Evolutionary conservation across 352 stramenopile genomes (phyloP).

Genomic region (Phytopythium litorale): DNA sequence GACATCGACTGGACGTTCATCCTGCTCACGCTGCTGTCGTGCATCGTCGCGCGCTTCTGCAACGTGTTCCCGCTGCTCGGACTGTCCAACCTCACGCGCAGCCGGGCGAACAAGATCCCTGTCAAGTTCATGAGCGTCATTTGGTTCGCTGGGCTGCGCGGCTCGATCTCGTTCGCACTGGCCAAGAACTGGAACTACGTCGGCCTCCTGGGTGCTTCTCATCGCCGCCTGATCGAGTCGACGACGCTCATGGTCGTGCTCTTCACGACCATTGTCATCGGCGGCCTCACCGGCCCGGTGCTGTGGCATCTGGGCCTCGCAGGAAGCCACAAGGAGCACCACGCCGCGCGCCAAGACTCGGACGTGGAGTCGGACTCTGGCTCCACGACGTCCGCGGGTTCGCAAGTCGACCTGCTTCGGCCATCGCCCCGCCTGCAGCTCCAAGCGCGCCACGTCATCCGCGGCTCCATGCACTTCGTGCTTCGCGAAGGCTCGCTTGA

Average conservation of each 20-base stretch:
- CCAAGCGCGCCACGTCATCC: constrained; percentile 22
- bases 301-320: constrained; percentile 44
- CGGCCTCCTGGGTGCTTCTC: constrained; percentile 54
- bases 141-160: constrained; percentile 92
- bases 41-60: constrained; percentile 62
- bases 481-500: constrained; percentile 28
- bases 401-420: constrained; percentile 9
- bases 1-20: constrained; percentile 85
- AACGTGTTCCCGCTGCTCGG: constrained; percentile 78
- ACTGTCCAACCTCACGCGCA: constrained; percentile 67
- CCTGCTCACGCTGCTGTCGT: constrained; percentile 63
- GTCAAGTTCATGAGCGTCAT: constrained; percentile 82
- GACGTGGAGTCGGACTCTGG: constrained; percentile 39
- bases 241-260: constrained; percentile 87
- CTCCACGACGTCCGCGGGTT: constrained; percentile 25
- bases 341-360: constrained; percentile 15
- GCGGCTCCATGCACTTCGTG: constrained; percentile 51
- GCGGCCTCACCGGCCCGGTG: constrained; percentile 69
- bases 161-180: constrained; percentile 92
- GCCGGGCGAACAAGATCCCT: constrained; percentile 49
- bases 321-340: constrained; percentile 32
- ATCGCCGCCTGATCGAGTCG: constrained; percentile 80
- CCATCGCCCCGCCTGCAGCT: constrained; percentile 7
- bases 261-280: constrained; percentile 82
- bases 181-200: constrained; percentile 85